These are phyloP conservation scores for Yamadazyma siamensis DNA, from an alignment of 1,139 yeast species.

Conservation along the genomic window DNA sequence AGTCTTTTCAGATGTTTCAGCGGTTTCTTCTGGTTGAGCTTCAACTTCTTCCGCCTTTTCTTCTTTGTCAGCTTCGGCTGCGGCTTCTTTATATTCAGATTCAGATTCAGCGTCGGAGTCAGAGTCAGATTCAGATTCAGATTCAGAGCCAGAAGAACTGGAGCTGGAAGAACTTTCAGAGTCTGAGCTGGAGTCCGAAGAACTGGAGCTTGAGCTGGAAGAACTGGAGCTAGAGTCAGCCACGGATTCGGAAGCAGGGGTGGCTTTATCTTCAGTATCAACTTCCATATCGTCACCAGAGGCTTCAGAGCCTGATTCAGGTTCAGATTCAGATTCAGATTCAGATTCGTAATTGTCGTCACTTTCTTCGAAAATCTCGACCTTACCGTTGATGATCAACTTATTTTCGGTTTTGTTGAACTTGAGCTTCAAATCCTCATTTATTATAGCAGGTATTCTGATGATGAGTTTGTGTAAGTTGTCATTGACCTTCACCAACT, in stretches of 20 bases:
- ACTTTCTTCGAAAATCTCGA: conserved; percentile 20
- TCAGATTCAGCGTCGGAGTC: conserved; percentile 4
- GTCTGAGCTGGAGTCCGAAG: conserved; percentile 12
- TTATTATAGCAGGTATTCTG: conserved; percentile 43
- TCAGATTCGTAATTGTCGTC: conserved; percentile 22
- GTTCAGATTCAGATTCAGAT: conserved; percentile 15
- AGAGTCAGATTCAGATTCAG: conserved; percentile 7
- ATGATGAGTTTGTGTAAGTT: conserved; percentile 40
- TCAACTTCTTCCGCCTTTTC: conserved; percentile 3
- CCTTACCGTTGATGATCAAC: conserved; percentile 41
- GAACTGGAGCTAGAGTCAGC: conserved; percentile 8
- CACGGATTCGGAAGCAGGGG: background rate
- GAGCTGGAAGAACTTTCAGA: conserved; percentile 14
- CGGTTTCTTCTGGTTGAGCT: conserved; percentile 1
- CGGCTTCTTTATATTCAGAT: conserved; percentile 2
- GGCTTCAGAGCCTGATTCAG: conserved; percentile 7
- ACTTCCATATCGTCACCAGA: conserved; percentile 9
- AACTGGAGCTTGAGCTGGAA: conserved; percentile 9
- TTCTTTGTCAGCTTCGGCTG: conserved; percentile 3
- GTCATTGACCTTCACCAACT: conserved; percentile 38
- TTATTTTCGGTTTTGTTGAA: conserved; percentile 44
- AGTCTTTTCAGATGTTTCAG: conserved; percentile 1
- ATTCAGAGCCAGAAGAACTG: conserved; percentile 12
- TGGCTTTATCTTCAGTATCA: conserved; percentile 1
- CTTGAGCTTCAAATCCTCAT: conserved; percentile 42